These are phyloP conservation scores for Ceratopteris richardii DNA, from an alignment of 75 land plant genomes.

Conservation along the genomic window DNA sequence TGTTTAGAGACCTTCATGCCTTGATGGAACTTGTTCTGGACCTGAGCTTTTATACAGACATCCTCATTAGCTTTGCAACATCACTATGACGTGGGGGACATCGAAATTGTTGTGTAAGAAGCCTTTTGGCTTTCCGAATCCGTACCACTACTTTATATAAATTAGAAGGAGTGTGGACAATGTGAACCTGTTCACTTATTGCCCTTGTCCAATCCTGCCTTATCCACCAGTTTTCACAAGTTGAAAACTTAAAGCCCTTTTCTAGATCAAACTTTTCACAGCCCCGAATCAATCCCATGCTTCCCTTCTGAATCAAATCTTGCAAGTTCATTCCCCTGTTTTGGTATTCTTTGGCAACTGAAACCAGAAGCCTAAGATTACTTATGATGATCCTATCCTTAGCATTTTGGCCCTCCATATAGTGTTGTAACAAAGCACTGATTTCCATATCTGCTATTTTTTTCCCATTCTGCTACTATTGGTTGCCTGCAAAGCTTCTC, in stretches of 20 bases:
- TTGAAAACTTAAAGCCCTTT: slow-evolving; percentile 65
- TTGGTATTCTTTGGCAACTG: slow-evolving; percentile 38
- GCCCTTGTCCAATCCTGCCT: slow-evolving; percentile 47
- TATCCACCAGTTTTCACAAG: slow-evolving; percentile 85
- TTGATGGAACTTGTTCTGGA: slow-evolving; percentile 11
- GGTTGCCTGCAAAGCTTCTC: slow-evolving; percentile 59
- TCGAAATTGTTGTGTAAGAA: slow-evolving; percentile 39
- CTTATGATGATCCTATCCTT: slow-evolving; percentile 38
- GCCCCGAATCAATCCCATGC: slow-evolving; percentile 58
- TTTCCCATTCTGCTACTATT: slow-evolving; percentile 73
- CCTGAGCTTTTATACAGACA: slow-evolving; percentile 35
- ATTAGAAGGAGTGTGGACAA: slow-evolving; percentile 47
- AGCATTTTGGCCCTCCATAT: slow-evolving; percentile 44
- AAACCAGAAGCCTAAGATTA: slow-evolving; percentile 47
- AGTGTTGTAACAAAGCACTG: slow-evolving; percentile 25
- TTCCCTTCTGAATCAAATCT: slow-evolving; percentile 62
- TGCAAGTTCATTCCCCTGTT: slow-evolving; percentile 36
- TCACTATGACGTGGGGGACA: slow-evolving; percentile 56
- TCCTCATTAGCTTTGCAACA: slow-evolving; percentile 56
- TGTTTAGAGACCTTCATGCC: slow-evolving; percentile 16
- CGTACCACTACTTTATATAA: slow-evolving; percentile 38
- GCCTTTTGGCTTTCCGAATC: slow-evolving; percentile 45
- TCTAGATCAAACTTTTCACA: slow-evolving; percentile 66
- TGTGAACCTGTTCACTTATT: slow-evolving; percentile 40
- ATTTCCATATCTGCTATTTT: slow-evolving; percentile 49